Evolutionary conservation across 345 rosid species (phyloP), one percentile per base, ranked within the genome.

Genomic region (Boechera retrofracta): DNA sequence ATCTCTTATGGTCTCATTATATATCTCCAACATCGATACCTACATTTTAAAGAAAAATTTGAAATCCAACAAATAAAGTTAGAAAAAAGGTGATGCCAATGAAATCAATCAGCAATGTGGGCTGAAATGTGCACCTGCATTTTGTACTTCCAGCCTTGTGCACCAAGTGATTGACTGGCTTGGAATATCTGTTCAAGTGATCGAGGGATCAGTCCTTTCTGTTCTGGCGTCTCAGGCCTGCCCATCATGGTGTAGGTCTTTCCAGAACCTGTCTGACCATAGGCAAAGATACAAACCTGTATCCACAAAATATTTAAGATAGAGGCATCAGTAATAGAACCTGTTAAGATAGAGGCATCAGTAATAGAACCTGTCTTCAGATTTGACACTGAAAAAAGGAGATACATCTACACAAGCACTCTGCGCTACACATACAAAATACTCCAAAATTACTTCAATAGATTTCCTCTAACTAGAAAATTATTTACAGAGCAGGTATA

Each of bases 161-260:
- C 86, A 33, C 62, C 41, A 15, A 93, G 91, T 8, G 81, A 54
- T 62, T 90, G 94, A 58, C 91, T 90, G 44, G 80, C 77, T 80
- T 86, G 86, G 74, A 93, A 90, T 69, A 93, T 88, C 56, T 93
- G 97, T 64, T 93, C 97, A 8, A 93, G 78, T 3, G 93, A 93
- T 35, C 94, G 91, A 0, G 98, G 98, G 58, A 93, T 93, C 67
- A 93, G 58, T 11, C 98, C 98, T 80, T 87, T 89, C 72, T 86
- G 86, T 18, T 87, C 88, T 35, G 72, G 53, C 33, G 83, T 79
- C 73, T 87, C 91, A 49, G 93, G 92, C 79, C 84, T 88, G 42
- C 98, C 98, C 97, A 93, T 88, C 98, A 93, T 93, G 21, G 98
- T 93, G 74, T 93, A 93, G 6, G 98, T 93, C 80, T 93, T 93